A percentile compares a stretch with the other conserved stretches of the same genome.
These are phyloP conservation scores for Xylariaceae sp. DNA, from an alignment of 2,329 filamentous ascomycete species.

Conservation along the genomic window DNA sequence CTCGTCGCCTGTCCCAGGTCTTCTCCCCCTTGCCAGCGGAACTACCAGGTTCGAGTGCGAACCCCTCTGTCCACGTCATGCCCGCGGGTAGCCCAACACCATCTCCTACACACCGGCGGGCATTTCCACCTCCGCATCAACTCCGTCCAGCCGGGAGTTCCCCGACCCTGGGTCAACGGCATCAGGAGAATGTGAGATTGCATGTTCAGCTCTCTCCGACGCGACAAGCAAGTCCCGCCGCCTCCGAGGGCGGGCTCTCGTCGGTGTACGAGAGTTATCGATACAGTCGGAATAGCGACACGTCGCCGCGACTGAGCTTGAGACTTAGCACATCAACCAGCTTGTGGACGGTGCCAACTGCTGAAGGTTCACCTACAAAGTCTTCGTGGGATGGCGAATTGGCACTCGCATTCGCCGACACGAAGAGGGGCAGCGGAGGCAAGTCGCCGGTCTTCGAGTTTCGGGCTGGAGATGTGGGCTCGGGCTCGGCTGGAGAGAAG, in stretches of 20 bases:
- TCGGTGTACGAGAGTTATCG: conserved; percentile 30
- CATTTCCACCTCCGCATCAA: conserved; percentile 22
- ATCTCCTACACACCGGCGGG: conserved; percentile 15
- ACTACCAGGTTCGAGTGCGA: conserved; percentile 2
- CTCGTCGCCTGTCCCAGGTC: conserved; percentile 24
- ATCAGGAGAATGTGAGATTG: neutral
- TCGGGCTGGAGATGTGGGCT: neutral
- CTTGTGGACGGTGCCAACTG: conserved; percentile 11
- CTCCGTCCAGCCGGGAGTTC: conserved; percentile 22
- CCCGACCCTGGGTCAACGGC: conserved; percentile 16
- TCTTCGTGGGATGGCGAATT: conserved; percentile 3
- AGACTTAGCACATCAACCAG: conserved; percentile 10
- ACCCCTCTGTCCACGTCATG: neutral
- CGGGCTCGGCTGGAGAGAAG: neutral
- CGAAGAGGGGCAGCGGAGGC: neutral
- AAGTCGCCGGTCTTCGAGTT: neutral
- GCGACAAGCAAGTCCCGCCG: conserved; percentile 14
- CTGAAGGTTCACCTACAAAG: conserved; percentile 1
- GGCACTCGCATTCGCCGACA: neutral
- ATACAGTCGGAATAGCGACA: conserved; percentile 14
- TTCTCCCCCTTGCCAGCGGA: conserved; percentile 26
- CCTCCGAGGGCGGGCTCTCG: conserved; percentile 26
- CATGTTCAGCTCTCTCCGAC: conserved; percentile 14
- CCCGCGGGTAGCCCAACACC: conserved; percentile 18
- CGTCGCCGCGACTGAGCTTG: conserved; percentile 1